Evolutionary conservation across 495 filamentous ascomycete genomes (phyloP).

Genomic region (Talaromyces nanjingensis): DNA sequence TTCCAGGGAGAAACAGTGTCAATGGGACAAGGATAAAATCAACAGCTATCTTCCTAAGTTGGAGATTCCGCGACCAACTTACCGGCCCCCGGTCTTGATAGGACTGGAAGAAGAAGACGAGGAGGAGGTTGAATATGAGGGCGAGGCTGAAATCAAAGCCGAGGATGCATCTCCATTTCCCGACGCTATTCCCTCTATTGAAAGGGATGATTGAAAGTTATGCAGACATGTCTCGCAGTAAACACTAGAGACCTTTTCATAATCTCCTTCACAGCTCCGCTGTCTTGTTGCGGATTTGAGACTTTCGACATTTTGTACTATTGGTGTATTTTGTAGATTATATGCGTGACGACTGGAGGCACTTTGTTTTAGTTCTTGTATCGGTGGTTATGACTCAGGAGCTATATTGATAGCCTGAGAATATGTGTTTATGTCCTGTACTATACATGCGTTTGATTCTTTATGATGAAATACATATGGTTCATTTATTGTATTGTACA

Average conservation of each 20-base stretch:
- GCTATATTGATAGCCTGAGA: too few species aligned
- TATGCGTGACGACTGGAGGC: too few species aligned
- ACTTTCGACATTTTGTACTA: too few species aligned
- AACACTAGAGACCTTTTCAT: not conserved
- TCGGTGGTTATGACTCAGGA: too few species aligned
- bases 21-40: not conserved
- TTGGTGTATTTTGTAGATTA: too few species aligned
- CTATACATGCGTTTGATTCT: not conserved
- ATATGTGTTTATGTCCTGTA: not conserved
- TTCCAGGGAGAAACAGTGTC: not conserved
- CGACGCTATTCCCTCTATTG: not conserved
- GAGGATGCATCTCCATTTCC: not conserved
- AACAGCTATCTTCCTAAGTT: not conserved
- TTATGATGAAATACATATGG: not conserved
- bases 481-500: not conserved
- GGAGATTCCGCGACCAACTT: not conserved
- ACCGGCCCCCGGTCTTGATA: not conserved
- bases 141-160: not conserved
- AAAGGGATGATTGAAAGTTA: not conserved
- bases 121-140: not conserved
- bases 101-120: not conserved
- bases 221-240: not conserved
- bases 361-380: too few species aligned
- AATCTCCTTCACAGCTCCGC: too few species aligned
- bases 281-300: too few species aligned